Evolutionary conservation across 352 stramenopile species (phyloP).

Genomic region (Pilasporangium apinafurcum): DNA sequence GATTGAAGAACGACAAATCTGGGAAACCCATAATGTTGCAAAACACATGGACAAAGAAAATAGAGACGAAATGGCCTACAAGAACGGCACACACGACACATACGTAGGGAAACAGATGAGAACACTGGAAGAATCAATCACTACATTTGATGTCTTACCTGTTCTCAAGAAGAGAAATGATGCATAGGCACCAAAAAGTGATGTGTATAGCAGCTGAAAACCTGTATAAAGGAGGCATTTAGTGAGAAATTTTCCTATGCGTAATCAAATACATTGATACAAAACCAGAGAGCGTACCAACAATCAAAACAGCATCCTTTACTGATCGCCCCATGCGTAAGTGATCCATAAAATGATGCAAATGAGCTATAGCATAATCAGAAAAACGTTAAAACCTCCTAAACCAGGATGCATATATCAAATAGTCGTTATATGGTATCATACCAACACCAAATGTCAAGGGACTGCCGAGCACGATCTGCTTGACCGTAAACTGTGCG

Average conservation of each 20-base stretch:
- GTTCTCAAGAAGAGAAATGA: constrained; percentile 91
- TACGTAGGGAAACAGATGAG: not conserved
- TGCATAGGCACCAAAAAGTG: constrained; percentile 93
- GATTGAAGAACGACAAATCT: constrained; percentile 78
- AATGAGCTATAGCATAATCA: constrained; percentile 45
- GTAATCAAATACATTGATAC: too few species aligned
- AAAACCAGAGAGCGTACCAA: constrained; percentile 31
- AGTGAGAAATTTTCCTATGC: too few species aligned
- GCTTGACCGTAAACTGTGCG: constrained; percentile 64
- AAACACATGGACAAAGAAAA: constrained; percentile 90
- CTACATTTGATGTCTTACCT: constrained; percentile 17
- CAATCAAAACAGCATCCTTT: constrained; percentile 71
- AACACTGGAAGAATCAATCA: not conserved
- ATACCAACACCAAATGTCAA: constrained; percentile 93
- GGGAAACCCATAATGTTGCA: constrained; percentile 96
- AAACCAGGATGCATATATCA: too few species aligned
- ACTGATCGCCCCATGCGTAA: constrained; percentile 57
- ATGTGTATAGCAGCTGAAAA: constrained; percentile 95
- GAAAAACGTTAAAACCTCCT: constrained; percentile 4
- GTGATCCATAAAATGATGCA: constrained; percentile 86
- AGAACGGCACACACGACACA: not conserved
- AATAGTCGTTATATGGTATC: constrained; percentile 15
- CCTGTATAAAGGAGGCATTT: constrained; percentile 42
- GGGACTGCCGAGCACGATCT: constrained; percentile 84
- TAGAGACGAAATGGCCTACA: constrained; percentile 80